A percentile compares a stretch with the other conserved stretches of the same genome.
Evolutionary conservation across 2,329 filamentous ascomycete species (phyloP).

Genomic region (Botrytis porri): DNA sequence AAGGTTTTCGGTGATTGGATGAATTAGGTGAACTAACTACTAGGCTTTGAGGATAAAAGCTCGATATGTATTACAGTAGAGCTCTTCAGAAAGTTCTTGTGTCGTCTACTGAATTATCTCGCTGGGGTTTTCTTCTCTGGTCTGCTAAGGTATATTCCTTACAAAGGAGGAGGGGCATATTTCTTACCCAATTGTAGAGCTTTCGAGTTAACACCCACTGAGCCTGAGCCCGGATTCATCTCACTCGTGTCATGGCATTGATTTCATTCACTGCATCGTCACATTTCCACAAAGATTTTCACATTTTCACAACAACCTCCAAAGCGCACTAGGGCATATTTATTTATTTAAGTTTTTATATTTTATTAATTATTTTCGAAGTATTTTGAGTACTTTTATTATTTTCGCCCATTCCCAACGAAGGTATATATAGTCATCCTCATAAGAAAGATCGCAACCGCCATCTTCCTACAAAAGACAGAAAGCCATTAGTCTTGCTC

Average conservation of each 20-base stretch:
- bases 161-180: not conserved
- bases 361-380: not conserved
- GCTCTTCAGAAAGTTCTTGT: not conserved
- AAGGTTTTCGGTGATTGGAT: too few relatives aligned
- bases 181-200: not conserved
- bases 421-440: not conserved
- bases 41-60: too few relatives aligned
- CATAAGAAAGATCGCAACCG: not conserved
- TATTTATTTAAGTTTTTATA: not conserved
- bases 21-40: too few relatives aligned
- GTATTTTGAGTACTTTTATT: not conserved
- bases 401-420: not conserved
- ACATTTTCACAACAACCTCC: too few relatives aligned
- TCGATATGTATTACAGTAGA: too few relatives aligned
- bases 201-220: not conserved
- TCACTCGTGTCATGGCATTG: not conserved
- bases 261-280: not conserved
- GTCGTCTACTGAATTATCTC: not conserved
- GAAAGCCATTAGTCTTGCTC: not conserved
- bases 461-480: not conserved
- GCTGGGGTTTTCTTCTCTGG: not conserved
- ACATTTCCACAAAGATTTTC: not conserved
- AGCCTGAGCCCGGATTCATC: rapidly evolving
- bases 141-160: not conserved
- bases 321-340: not conserved